Base-by-base conservation (phyloP, 495 filamentous ascomycete species). In the Oleoguttula mirabilis region DNA sequence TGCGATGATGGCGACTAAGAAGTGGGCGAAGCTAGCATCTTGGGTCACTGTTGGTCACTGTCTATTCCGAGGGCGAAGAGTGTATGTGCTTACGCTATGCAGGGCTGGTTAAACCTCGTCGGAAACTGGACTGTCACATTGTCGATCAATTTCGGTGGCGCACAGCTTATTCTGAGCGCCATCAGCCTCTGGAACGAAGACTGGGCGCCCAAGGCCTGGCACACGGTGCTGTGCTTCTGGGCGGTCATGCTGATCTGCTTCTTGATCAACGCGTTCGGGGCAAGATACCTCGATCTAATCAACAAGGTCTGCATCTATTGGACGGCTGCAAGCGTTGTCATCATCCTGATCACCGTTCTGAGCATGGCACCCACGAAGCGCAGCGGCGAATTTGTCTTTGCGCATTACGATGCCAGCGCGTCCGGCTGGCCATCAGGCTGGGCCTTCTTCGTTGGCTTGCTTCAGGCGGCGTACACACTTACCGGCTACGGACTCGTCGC, bases 241-340 rank as follows among this genome's bases (percentile, higher is more conserved):
- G 72, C 58, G 21, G 71, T 82, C 2, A 76, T 75, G 63, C 43
- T 70, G 6, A 48, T 77, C 28, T 76, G 72, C 52, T 66, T 70
- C 32, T 36, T 65, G 1, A 64, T 79, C 12, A 79, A 79, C 55
- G 65, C 73, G 33, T 79, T 79, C 45, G 63, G 59, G 2, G 62
- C 70, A 21, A 68, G 64, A 47, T 72, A 71, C 38, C 60, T 82
- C 10, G 74, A 78, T 53, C 43, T 79, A 15, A 74, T 80, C 56
- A 79, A 80, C 55, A 80, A 79, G 58, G 57, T 77, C 21, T 79
- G 76, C 49, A 77, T 80, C 21, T 77, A 68, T 47, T 82, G 77
- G 77, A 80, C 77, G 2, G 69, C 62, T 0, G 66, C 59, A 3
- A 76, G 72, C 28, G 73, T 80, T 14, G 39, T 80, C 21, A 68